Base-by-base conservation (phyloP, 257 asterid genomes). In the Solanum pimpinellifolium region DNA sequence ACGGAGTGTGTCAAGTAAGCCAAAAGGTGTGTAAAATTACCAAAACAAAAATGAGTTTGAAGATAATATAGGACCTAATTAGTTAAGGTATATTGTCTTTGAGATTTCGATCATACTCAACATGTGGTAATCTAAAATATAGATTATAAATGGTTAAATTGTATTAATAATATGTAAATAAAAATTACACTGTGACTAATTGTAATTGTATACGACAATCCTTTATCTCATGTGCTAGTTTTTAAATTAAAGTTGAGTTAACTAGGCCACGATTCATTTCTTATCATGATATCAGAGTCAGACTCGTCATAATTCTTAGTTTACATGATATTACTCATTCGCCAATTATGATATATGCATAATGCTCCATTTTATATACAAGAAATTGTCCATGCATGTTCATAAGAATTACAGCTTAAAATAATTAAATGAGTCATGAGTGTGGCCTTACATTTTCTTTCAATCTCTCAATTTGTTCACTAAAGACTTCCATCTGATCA, bases 401-500 rank as follows among this genome's bases (percentile, higher is more conserved):
- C 62, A 42, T 77, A 9, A 62, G 25, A 25, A 44, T 14, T 77
- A 4, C n/a, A 44, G 15, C 62, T 16, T 80, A 16, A 27, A 27
- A 47, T 15, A 47, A n/a, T 62, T 62, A 62, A 80, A 47, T 47
- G 44, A 47, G 29, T 41, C 14, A 25, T 33, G 35, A 33, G 4
- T 10, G 3, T 35, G 68, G 49, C 23, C 27, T 65, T 91, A 97
- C 98, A 97, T 93, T 94, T 85, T 93, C 96, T 90, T 93, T 95
- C 89, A 97, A 84, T 41, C 90, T 92, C 65, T 92, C 90, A 85
- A 94, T 93, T 88, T 94, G 98, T 84, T 96, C 95, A 87, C 89
- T 90, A 92, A 91, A 94, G 7, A 94, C 93, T 90, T 94, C 95
- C 94, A 94, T 93, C 99, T 97, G 89, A n/a, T 33, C 5, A 33